Evolutionary conservation across 345 rosid species (phyloP), one percentile per base, ranked within the genome.

Genomic region (Eucalyptus guilfoylei): DNA sequence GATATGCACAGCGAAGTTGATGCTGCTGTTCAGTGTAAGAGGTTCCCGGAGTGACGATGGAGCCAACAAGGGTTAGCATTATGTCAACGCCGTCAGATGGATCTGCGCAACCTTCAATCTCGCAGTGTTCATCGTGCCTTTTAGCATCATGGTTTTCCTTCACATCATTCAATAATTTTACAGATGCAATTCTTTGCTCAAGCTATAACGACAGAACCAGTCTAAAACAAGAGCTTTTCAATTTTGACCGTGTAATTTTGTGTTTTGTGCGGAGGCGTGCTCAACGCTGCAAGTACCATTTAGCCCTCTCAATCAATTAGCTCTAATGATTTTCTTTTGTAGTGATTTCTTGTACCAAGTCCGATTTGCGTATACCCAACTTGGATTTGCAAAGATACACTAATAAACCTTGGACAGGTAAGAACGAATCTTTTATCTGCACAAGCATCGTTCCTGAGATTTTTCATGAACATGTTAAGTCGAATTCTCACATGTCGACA

Each of bases 51-150:
- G 72, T 88, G 72, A 92, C 92, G 8, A 80, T 92, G 9, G 34
- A 90, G 10, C 48, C 87, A 17, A 91, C 93, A 42, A 89, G 11
- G 93, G 80, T 8, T 1, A 37, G 32, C 11, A 19, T 11, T 88
- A 90, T 19, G 17, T 91, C 14, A 72, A 92, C 4, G 30, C 88
- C 6, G 93, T 92, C 19, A 91, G 93, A 26, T 93, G 94, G 93
- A 92, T 94, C 19, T 91, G 86, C 69, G 88, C 90, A 11, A 32
- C 90, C 81, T 93, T 93, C 58, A 90, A 88, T 4, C 92, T 94
- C n/a, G 87, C 88, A 49, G 94, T 89, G 12, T 95, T 92, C 34
- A 95, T 89, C 11, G 93, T 94, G 91, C 97, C 96, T 21, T 93
- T 95, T 16, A 91, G 93, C 87, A 86, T 92, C 94, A 94, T 95